Conservation (phyloP, 352 stramenopile genomes). For the Salisapilia sapeloensis region DNA sequence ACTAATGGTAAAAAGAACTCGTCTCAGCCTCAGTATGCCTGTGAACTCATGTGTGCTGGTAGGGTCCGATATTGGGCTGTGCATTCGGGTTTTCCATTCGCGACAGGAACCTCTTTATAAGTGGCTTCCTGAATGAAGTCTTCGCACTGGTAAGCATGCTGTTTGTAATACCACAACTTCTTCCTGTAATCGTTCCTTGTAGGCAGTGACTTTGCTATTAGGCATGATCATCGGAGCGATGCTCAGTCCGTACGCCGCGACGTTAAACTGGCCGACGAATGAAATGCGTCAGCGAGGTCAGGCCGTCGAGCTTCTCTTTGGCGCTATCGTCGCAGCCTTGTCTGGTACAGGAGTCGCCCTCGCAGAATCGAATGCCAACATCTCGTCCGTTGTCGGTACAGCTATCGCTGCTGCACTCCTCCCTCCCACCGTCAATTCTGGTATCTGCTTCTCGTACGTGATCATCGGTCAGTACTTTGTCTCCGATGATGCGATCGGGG, state of each 20-base stretch:
- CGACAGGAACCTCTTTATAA: conserved; percentile 69
- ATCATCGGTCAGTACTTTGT: conserved; percentile 76
- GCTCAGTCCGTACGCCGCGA: conserved; percentile 56
- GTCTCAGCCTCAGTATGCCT: not conserved
- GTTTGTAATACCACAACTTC: not conserved
- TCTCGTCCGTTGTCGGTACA: conserved; percentile 79
- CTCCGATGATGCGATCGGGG: conserved; percentile 52
- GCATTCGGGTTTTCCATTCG: conserved; percentile 68
- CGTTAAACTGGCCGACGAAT: conserved; percentile 64
- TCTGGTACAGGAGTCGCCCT: conserved; percentile 62
- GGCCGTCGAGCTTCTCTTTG: conserved; percentile 66
- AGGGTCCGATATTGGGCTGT: conserved; percentile 71
- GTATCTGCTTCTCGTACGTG: conserved; percentile 78
- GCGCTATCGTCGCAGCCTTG: conserved; percentile 55
- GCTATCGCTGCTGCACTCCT: conserved; percentile 72
- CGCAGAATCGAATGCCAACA: conserved; percentile 76
- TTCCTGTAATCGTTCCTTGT: not conserved
- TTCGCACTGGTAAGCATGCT: conserved; percentile 36
- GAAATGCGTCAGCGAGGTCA: conserved; percentile 71
- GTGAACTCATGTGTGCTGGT: not conserved
- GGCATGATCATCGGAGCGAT: conserved; percentile 69
- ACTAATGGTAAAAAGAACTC: conserved; percentile 36
- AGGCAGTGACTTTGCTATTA: conserved; percentile 63
- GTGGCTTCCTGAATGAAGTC: conserved; percentile 66
- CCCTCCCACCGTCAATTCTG: conserved; percentile 71